phyloP scores from a whole-genome alignment of 1,139 yeast species.

The Candida neerlandica region DNA sequence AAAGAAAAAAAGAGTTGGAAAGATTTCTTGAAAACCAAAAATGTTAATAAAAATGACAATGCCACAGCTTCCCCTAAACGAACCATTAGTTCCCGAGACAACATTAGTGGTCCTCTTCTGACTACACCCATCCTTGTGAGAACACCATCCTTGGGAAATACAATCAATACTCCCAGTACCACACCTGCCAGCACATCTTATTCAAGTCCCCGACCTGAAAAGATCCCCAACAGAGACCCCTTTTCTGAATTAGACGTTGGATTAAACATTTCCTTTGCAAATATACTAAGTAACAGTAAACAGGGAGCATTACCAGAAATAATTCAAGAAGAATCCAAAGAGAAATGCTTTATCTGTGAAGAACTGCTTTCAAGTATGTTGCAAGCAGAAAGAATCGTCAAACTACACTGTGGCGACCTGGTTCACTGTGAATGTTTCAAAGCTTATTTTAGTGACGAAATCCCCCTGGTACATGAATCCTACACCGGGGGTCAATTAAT shows the following conservation, averaged over 20 bases:
- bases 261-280: conserved; percentile 14
- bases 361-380: conserved; percentile 37
- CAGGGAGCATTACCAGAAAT: not conserved
- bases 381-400: conserved; percentile 34
- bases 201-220: conserved; percentile 5
- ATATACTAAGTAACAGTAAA: conserved; percentile 9
- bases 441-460: conserved; percentile 9
- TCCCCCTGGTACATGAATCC: conserved; percentile 10
- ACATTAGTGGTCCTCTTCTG: not conserved
- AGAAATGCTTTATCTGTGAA: conserved; percentile 38
- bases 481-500: conserved; percentile 5
- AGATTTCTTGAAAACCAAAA: conserved; percentile 6
- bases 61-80: conserved; percentile 5
- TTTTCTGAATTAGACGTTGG: conserved; percentile 3
- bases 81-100: not conserved
- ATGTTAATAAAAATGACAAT: conserved; percentile 3
- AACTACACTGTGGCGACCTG: conserved; percentile 41
- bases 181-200: conserved; percentile 5
- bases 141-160: conserved; percentile 1
- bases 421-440: conserved; percentile 43
- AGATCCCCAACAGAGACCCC: conserved; percentile 6
- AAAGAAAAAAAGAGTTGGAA: conserved; percentile 11
- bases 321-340: not conserved
- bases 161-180: conserved; percentile 5
- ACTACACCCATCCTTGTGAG: not conserved